A percentile compares a stretch with the other conserved stretches of the same genome.
phyloP scores from a whole-genome alignment of 2,329 filamentous ascomycete species.

The Exophiala spinifera region DNA sequence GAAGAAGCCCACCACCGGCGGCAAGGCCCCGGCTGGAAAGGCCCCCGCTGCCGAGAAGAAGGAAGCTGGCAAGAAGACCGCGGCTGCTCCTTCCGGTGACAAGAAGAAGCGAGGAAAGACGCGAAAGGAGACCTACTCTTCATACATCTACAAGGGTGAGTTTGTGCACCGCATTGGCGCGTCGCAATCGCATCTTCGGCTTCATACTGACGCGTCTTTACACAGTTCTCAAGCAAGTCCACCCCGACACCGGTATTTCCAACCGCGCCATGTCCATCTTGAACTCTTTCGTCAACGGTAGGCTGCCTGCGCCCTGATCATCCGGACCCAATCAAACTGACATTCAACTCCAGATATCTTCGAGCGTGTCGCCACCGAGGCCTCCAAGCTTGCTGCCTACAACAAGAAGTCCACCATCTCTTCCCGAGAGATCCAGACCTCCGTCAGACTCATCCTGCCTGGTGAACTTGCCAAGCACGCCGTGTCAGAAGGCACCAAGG shows the following conservation, averaged over 20 bases:
- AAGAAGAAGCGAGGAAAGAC: slow-evolving; percentile 99
- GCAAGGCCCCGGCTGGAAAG: slow-evolving; percentile 78
- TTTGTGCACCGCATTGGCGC: slow-evolving; percentile 29
- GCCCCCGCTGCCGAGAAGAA: slow-evolving; percentile 94
- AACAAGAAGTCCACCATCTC: slow-evolving; percentile 99
- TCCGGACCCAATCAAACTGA: slow-evolving; percentile 7
- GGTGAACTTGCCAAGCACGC: slow-evolving; percentile 99
- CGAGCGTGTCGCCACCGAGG: slow-evolving; percentile 97
- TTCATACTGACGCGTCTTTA: slow-evolving; percentile 39
- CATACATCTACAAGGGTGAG: slow-evolving; percentile 99
- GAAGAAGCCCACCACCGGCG: slow-evolving; percentile 92
- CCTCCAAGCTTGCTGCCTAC: slow-evolving; percentile 98
- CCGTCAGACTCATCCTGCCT: slow-evolving; percentile 93
- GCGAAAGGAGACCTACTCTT: slow-evolving; percentile 99
- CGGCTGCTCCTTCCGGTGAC: slow-evolving; percentile 78
- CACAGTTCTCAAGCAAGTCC: slow-evolving; percentile 97
- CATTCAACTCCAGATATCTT: slow-evolving; percentile 73
- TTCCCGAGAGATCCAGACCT: slow-evolving; percentile 98
- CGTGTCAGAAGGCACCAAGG: slow-evolving; percentile 99
- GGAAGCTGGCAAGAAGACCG: slow-evolving; percentile 99
- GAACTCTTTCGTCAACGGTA: slow-evolving; percentile 99
- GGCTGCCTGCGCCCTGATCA: slow-evolving; percentile 36
- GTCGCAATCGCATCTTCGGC: slow-evolving; percentile 12
- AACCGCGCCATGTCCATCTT: slow-evolving; percentile 99
- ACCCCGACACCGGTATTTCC: slow-evolving; percentile 99